These are phyloP conservation scores for Erysimum cheiri DNA, from an alignment of 441 rosid species.

Conservation along the genomic window DNA sequence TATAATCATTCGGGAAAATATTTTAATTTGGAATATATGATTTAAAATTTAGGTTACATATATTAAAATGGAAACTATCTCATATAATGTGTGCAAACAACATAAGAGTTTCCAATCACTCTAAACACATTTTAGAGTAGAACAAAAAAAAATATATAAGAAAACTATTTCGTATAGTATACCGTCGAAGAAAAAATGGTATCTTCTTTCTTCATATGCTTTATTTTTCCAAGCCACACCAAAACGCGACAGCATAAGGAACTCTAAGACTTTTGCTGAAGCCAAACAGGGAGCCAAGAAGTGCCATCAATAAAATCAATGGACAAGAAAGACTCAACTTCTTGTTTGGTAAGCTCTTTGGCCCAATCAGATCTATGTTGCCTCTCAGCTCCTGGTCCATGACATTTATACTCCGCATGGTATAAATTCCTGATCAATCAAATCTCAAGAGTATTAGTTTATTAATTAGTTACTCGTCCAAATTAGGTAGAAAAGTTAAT, in stretches of 20 bases:
- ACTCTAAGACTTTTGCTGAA: constrained; percentile 35
- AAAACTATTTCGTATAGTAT: constrained; percentile 33
- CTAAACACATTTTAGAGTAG: constrained; percentile 26
- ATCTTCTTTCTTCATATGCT: constrained; percentile 16
- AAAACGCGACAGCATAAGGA: constrained; percentile 16
- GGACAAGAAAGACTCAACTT: constrained; percentile 60
- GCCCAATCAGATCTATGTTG: constrained; percentile 57
- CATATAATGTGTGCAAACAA: constrained; percentile 31
- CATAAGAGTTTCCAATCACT: constrained; percentile 40
- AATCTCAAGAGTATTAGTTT: constrained; percentile 11
- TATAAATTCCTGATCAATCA: constrained; percentile 52
- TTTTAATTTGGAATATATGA: constrained; percentile 7
- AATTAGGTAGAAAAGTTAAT: not conserved
- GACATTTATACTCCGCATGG: constrained; percentile 72
- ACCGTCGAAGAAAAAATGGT: constrained; percentile 22
- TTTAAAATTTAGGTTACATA: constrained; percentile 33
- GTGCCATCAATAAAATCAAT: constrained; percentile 73
- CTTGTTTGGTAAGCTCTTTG: constrained; percentile 64
- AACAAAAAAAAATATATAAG: constrained; percentile 8
- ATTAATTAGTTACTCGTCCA: not conserved
- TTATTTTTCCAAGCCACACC: constrained; percentile 26
- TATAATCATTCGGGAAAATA: not conserved
- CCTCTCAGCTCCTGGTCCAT: constrained; percentile 78
- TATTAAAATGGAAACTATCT: constrained; percentile 25
- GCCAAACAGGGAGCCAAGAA: constrained; percentile 77